Percentiles rank a stretch among this genome's conserved stretches.
phyloP scores from a whole-genome alignment of 805 yeast genomes.

The Starmerella sp. region DNA sequence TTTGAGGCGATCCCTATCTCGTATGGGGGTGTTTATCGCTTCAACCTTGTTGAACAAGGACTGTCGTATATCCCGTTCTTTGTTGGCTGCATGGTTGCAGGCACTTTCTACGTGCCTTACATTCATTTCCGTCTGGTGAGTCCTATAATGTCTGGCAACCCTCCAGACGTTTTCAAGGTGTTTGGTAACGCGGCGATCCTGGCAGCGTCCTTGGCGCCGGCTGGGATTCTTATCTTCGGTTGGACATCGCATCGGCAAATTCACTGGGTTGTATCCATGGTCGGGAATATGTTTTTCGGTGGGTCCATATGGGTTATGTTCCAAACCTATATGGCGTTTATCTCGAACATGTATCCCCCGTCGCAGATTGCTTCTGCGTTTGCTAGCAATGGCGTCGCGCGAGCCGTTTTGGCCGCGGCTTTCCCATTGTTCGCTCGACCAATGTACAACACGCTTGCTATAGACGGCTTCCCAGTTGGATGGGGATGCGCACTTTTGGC shows the following conservation, averaged over 20 bases:
- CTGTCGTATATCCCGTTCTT: background rate
- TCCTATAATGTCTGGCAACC: background rate
- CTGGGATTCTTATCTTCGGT: background rate
- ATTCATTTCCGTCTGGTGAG: background rate
- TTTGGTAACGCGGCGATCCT: background rate
- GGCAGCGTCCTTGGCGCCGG: background rate
- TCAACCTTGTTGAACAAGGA: background rate
- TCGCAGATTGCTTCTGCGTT: background rate
- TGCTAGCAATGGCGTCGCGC: background rate
- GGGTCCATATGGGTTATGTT: background rate
- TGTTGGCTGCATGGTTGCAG: background rate
- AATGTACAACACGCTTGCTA: background rate
- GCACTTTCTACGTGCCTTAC: background rate
- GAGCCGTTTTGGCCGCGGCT: background rate
- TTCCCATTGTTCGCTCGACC: background rate
- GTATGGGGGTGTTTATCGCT: background rate
- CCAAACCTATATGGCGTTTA: background rate
- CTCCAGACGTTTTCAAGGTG: background rate
- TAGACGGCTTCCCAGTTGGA: background rate
- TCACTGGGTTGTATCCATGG: background rate
- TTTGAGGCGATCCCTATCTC: background rate
- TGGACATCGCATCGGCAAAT: background rate
- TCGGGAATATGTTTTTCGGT: background rate
- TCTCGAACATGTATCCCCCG: background rate
- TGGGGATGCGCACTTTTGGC: background rate